Evolutionary conservation across 2,329 filamentous ascomycete genomes (phyloP).

Genomic region (Westerdykella sp.): DNA sequence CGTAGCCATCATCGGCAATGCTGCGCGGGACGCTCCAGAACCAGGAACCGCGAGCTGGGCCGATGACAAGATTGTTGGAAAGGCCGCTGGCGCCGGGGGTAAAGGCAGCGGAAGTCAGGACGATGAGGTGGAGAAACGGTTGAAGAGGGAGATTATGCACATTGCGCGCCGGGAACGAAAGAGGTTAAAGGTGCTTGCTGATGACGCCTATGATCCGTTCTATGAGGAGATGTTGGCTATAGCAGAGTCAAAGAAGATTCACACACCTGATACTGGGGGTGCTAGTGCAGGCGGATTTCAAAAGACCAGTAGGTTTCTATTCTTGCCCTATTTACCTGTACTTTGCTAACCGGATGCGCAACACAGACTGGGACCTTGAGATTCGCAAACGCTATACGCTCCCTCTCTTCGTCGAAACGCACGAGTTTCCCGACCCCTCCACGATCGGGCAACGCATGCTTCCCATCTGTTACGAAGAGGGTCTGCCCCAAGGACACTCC

Average conservation of each 20-base stretch:
- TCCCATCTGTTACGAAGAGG: constrained; percentile 61
- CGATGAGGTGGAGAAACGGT: constrained; percentile 56
- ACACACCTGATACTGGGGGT: constrained; percentile 56
- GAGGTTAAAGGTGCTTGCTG: constrained; percentile 50
- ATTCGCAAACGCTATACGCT: constrained; percentile 60
- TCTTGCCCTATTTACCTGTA: background rate
- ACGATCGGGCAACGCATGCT: constrained; percentile 56
- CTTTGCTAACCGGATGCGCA: constrained; percentile 4
- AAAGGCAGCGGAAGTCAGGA: constrained; percentile 39
- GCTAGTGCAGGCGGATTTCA: constrained; percentile 66
- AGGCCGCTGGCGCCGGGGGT: constrained; percentile 35
- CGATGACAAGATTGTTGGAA: constrained; percentile 72
- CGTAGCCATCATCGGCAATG: constrained; percentile 54
- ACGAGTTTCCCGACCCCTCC: constrained; percentile 55
- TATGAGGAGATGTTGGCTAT: constrained; percentile 25
- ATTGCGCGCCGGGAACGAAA: constrained; percentile 55
- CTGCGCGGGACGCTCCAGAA: constrained; percentile 54
- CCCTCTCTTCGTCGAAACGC: constrained; percentile 54
- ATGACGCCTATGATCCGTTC: constrained; percentile 28
- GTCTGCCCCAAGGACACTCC: constrained; percentile 49
- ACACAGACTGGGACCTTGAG: constrained; percentile 56
- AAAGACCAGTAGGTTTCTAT: constrained; percentile 60
- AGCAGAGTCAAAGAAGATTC: constrained; percentile 36
- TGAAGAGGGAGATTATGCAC: constrained; percentile 60
- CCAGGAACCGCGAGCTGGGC: constrained; percentile 59